Conservation (phyloP, 345 rosid genomes). For the Pugionium dolabratum region DNA sequence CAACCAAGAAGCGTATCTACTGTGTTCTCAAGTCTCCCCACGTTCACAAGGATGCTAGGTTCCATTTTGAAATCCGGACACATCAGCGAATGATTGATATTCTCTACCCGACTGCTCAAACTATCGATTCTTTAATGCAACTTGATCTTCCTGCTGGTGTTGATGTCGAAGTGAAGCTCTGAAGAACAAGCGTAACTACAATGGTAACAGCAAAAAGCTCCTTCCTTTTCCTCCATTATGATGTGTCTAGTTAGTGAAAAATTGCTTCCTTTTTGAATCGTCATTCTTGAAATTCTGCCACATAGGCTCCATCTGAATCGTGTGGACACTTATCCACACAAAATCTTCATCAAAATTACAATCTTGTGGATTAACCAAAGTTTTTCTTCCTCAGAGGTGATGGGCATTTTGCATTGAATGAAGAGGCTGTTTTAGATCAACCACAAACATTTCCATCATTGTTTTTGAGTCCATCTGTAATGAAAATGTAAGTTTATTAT, state of each 20-base stretch:
- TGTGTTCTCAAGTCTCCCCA: conserved; percentile 98
- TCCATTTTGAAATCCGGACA: conserved; percentile 92
- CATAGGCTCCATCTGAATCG: background rate
- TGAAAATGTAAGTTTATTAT: conserved; percentile 24
- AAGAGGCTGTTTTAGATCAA: conserved; percentile 28
- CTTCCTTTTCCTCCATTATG: conserved; percentile 3
- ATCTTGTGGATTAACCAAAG: conserved; percentile 1
- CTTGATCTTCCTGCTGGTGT: conserved; percentile 97
- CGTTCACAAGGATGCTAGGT: conserved; percentile 98
- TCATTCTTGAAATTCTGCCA: background rate
- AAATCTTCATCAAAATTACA: background rate
- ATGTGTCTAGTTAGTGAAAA: conserved; percentile 8
- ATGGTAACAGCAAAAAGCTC: conserved; percentile 22
- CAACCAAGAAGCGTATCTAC: conserved; percentile 82
- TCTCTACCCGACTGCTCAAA: conserved; percentile 93
- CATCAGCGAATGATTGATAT: conserved; percentile 93
- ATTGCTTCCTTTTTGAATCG: background rate
- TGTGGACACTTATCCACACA: background rate
- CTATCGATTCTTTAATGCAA: conserved; percentile 97
- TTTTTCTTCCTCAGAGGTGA: conserved; percentile 17
- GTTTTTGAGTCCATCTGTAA: conserved; percentile 26
- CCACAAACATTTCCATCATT: conserved; percentile 16
- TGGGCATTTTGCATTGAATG: conserved; percentile 21
- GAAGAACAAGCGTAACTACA: conserved; percentile 33
- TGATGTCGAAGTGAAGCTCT: conserved; percentile 96